Base-by-base conservation (phyloP, 495 filamentous ascomycete genomes). In the Xylaria venustula region DNA sequence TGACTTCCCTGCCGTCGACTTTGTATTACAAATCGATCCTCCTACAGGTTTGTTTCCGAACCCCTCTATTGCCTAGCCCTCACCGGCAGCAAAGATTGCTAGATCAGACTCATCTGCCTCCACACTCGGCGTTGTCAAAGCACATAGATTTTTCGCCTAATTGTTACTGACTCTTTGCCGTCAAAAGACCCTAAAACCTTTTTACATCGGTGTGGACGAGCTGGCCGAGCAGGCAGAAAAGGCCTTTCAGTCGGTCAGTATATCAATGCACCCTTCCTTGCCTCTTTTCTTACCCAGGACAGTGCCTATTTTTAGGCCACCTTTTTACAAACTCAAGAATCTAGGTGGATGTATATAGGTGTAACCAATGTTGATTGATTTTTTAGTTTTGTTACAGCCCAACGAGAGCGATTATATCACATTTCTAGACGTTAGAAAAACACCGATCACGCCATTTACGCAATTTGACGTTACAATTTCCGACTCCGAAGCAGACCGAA, bases 1-100 rank as follows among this genome's bases (percentile, higher is more conserved):
- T 15, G 94, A 98, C 67, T 96, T 98, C 61, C 94, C 95, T 1
- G 88, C 91, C 58, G 92, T 97, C 34, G 95, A 98, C 73, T 83
- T 98, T 7, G 93, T 98, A 30, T 82, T 97, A 2, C 93, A 98
- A 71, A 80, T 97, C 50, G 94, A 98, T 67, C 88, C 93, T 0
- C 94, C 94, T 37, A 61, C 58, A 47, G 58, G 58, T 61, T 11
- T 40, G 58, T 20, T 17, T 26, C 25, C 30, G 2, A 12, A 40
- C 2, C 7, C 36, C 17, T 17, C 3, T 9, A 20, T 12, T 28
- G 15, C 2, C 17, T 26, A 2, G 0, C 4, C 19, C 17, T 2
- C 25, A 7, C 37, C 5, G 30, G 47, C 4, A 15, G 26, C 8
- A 28, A 5, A 3, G 19, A 11, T 23, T 37, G 22, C 7, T n/a